Evolutionary conservation across 2,329 filamentous ascomycete species (phyloP).

Genomic region (Colletotrichum sp.): DNA sequence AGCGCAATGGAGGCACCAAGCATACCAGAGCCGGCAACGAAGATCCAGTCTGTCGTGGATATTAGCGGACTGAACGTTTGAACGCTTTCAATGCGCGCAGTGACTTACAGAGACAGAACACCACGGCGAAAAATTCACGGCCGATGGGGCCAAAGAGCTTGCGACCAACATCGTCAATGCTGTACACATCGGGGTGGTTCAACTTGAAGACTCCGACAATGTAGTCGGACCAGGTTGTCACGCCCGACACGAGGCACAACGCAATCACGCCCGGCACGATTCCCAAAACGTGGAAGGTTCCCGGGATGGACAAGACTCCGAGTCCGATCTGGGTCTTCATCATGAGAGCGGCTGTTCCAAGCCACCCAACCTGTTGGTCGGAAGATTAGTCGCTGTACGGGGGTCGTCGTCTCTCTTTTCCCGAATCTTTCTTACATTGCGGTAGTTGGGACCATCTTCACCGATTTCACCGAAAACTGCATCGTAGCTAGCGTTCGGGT

Average conservation of each 20-base stretch:
- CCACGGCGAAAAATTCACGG: constrained; percentile 42
- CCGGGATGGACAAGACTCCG: constrained; percentile 54
- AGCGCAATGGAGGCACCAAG: constrained; percentile 44
- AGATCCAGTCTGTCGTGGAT: constrained; percentile 25
- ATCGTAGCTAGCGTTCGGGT: constrained; percentile 23
- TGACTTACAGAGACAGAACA: constrained; percentile 37
- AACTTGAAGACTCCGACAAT: constrained; percentile 57
- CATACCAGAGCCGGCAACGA: constrained; percentile 42
- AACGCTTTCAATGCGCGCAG: accelerated
- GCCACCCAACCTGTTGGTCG: constrained; percentile 41
- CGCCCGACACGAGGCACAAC: constrained; percentile 40
- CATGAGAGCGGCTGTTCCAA: constrained; percentile 47
- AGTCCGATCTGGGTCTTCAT: constrained; percentile 51
- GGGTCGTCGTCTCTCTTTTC: neutral
- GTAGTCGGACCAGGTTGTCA: constrained; percentile 54
- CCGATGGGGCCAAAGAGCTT: constrained; percentile 54
- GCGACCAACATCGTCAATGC: constrained; percentile 55
- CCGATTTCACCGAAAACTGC: constrained; percentile 35
- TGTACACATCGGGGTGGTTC: constrained; percentile 53
- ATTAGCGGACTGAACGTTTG: neutral
- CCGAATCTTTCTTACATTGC: constrained; percentile 25
- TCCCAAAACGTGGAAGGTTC: constrained; percentile 48
- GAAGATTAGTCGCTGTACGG: neutral
- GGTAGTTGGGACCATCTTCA: constrained; percentile 34
- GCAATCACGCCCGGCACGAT: constrained; percentile 53